Evolutionary conservation across 768 basidiomycete species (phyloP).

Genomic region (Boletus subparvulus): DNA sequence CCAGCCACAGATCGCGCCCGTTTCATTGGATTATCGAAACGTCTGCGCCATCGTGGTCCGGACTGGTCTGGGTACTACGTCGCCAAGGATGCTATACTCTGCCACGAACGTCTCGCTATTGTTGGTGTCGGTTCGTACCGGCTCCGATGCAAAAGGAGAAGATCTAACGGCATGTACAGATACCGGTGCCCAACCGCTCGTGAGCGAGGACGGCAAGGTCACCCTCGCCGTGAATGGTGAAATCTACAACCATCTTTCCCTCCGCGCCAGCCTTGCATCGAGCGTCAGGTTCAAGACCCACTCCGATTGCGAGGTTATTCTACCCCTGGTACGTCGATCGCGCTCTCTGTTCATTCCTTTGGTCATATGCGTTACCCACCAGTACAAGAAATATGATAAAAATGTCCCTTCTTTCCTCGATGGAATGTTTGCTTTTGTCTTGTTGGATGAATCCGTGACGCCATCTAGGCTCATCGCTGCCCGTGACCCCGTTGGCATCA

Average conservation of each 20-base stretch:
- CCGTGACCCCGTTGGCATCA: slow-evolving; percentile 96
- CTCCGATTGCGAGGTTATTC: slow-evolving; percentile 97
- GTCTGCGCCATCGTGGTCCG: slow-evolving; percentile 90
- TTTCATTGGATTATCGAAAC: slow-evolving; percentile 85
- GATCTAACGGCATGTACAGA: slow-evolving; percentile 47
- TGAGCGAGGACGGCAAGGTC: slow-evolving; percentile 80
- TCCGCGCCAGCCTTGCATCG: slow-evolving; percentile 64
- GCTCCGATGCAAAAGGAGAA: not conserved
- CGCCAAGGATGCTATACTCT: slow-evolving; percentile 76
- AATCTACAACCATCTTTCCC: slow-evolving; percentile 93
- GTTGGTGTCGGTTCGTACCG: slow-evolving; percentile 86
- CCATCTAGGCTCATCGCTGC: slow-evolving; percentile 93
- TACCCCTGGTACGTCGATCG: slow-evolving; percentile 68
- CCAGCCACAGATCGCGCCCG: slow-evolving; percentile 66
- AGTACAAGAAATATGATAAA: slow-evolving; percentile 86
- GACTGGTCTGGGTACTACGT: slow-evolving; percentile 98
- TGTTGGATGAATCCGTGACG: slow-evolving; percentile 88
- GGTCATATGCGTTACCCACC: not conserved
- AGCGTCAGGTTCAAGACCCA: slow-evolving; percentile 89
- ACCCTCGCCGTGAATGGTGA: slow-evolving; percentile 96
- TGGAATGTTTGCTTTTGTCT: slow-evolving; percentile 98
- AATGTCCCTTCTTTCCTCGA: slow-evolving; percentile 80
- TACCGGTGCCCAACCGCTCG: slow-evolving; percentile 92
- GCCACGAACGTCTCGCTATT: slow-evolving; percentile 95
- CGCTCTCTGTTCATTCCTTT: not conserved